Evolutionary conservation across 805 yeast species (phyloP).

Genomic region (Cyberlindnera mycetangii): DNA sequence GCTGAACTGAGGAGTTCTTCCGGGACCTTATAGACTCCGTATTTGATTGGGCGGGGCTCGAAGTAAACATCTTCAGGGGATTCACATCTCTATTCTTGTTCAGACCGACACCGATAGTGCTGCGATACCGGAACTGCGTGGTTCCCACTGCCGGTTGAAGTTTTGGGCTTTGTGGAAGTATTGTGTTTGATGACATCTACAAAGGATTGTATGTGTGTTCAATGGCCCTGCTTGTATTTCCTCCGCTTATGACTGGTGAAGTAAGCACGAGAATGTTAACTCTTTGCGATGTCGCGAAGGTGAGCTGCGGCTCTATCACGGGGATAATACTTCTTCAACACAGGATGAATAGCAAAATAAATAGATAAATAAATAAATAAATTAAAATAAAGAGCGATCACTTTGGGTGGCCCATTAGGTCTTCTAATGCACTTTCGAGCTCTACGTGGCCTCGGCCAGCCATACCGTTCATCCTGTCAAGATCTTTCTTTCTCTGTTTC

Average conservation of each 20-base stretch:
- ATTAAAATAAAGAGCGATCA: background rate
- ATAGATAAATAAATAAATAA: background rate
- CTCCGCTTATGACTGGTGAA: background rate
- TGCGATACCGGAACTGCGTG: background rate
- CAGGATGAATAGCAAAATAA: background rate
- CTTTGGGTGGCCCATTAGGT: slow-evolving; percentile 5
- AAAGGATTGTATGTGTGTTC: no score
- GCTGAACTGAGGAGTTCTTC: background rate
- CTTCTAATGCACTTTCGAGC: slow-evolving; percentile 20
- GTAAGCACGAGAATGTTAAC: background rate
- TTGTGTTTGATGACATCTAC: background rate
- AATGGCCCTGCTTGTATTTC: background rate
- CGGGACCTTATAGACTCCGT: background rate
- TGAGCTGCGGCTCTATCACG: no score
- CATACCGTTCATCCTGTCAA: slow-evolving; percentile 19
- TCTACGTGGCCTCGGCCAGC: slow-evolving; percentile 10
- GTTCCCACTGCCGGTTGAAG: background rate
- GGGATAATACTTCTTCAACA: background rate
- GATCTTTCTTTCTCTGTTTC: slow-evolving; percentile 9
- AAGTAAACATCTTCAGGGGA: slow-evolving; percentile 7
- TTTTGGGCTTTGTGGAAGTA: background rate
- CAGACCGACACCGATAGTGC: slow-evolving; percentile 8
- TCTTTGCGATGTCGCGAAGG: background rate
- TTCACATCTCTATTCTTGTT: slow-evolving; percentile 3
- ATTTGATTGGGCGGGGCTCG: slow-evolving; percentile 1